Evolutionary conservation across 2,329 filamentous ascomycete species (phyloP).

Genomic region (Thielaviopsis ethacetica): DNA sequence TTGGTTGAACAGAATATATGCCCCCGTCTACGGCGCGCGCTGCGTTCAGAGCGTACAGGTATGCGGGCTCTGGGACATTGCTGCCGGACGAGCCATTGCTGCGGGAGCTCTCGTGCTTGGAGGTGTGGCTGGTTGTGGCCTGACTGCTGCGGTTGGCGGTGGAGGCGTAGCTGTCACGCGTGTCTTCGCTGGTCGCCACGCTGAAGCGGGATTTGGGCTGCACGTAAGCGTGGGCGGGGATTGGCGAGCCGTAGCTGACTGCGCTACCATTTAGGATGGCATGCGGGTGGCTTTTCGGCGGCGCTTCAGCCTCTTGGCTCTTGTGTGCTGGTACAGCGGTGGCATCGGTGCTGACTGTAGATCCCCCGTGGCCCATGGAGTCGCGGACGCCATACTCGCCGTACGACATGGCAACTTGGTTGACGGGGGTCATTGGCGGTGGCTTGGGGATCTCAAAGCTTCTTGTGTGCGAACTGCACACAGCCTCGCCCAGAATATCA

Average conservation of each 20-base stretch:
- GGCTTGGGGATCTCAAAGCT: not conserved
- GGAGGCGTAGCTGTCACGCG: not conserved
- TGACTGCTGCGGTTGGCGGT: not conserved
- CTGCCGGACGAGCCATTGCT: not conserved
- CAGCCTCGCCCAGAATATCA: not conserved
- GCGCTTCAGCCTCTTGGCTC: not conserved
- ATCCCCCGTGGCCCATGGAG: not conserved
- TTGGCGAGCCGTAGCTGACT: not conserved
- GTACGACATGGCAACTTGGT: not conserved
- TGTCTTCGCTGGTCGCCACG: not conserved
- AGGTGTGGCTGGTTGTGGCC: not conserved
- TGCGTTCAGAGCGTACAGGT: conserved; percentile 6
- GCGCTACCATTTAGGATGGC: not conserved
- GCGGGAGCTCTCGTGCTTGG: not conserved
- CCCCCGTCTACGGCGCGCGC: not conserved
- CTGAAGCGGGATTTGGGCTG: not conserved
- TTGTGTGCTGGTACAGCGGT: not conserved
- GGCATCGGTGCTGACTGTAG: not conserved
- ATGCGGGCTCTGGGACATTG: conserved; percentile 5
- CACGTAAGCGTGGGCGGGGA: not conserved
- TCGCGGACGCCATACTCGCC: not conserved
- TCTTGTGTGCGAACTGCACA: not conserved
- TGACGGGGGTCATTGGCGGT: not conserved
- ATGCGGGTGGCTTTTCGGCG: not conserved
- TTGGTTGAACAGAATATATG: not conserved